Evolutionary conservation across 2,329 filamentous ascomycete species (phyloP), one percentile per base, ranked within the genome.

Genomic region (Amesomyces nigricolor): DNA sequence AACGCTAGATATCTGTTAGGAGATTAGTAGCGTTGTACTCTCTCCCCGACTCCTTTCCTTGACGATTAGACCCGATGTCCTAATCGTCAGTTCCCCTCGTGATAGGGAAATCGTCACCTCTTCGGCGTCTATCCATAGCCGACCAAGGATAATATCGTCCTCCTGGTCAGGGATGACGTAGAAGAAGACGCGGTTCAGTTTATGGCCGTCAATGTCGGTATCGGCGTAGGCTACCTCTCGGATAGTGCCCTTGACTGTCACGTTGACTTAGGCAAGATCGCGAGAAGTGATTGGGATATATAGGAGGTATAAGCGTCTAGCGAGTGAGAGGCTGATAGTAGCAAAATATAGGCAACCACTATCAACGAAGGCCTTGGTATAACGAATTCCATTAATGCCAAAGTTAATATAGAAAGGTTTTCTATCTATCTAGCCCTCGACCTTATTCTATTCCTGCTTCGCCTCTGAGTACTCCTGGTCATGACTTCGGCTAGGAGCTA

Each of bases 401-500:
- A 51, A 22, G 22, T 51, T 51, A 22, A 51, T 16, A n/a, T 51
- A 43, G 10, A 51, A 14, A 10, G 38, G 38, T 8, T 17, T 3
- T 1, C 39, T 14, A 22, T 51, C 48, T 17, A 48, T 48, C 46
- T 48, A 1, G 16, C 22, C 22, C 46, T 48, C 35, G 10, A 26
- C 32, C 11, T 26, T 3, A 32, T 48, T 48, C 46, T 16, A 51
- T 17, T 14, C 38, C 26, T 4, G 9, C n/a, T 32, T 19, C 2
- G 39, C 39, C 48, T 51, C 48, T 8, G 14, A 43, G 14, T 51
- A 17, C 46, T 26, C 35, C 46, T 48, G 14, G 14, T 9, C n/a
- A n/a, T n/a, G 35, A 48, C 46, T 48, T 48, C 16, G 2, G 5
- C 35, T 17, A 48, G 46, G 44, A 39, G 46, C 46, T 48, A 48